These are phyloP conservation scores for Glebionis coronaria DNA, from an alignment of 129 eudicot species.

Conservation along the genomic window DNA sequence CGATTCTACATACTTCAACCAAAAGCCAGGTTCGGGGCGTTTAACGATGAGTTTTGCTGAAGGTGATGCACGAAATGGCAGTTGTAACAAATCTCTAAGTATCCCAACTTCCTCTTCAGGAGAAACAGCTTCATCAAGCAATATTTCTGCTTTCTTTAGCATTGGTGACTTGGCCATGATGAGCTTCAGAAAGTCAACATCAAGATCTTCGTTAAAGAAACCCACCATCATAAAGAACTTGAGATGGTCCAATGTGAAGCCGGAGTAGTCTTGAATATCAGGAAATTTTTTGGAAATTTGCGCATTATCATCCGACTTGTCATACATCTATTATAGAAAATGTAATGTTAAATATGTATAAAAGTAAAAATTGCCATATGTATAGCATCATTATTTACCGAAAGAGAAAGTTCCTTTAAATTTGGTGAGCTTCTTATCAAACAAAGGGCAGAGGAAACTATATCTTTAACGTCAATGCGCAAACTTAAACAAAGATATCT, in stretches of 20 bases:
- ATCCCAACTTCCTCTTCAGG: not conserved
- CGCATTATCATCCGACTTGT: too few relatives aligned
- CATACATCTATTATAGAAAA: not conserved
- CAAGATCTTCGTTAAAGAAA: too few relatives aligned
- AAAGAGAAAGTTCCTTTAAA: not conserved
- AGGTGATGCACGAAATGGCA: not conserved
- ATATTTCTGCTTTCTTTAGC: too few relatives aligned
- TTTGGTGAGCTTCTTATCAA: not conserved
- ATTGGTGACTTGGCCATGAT: not conserved
- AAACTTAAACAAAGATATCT: not conserved
- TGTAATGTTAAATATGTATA: not conserved
- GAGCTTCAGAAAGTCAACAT: too few relatives aligned
- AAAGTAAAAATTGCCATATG: not conserved
- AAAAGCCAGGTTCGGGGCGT: not conserved
- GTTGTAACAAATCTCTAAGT: not conserved
- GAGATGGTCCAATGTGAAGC: too few relatives aligned
- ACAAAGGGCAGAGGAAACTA: not conserved
- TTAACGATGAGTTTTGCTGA: not conserved
- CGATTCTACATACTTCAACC: too few relatives aligned
- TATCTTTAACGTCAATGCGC: not conserved
- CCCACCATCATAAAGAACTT: too few relatives aligned
- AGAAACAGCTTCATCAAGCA: not conserved
- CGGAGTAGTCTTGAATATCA: too few relatives aligned
- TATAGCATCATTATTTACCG: not conserved
- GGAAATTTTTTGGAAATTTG: too few relatives aligned